Evolutionary conservation across 169 alveolate species (phyloP).

Genomic region (Theileria annulata): DNA sequence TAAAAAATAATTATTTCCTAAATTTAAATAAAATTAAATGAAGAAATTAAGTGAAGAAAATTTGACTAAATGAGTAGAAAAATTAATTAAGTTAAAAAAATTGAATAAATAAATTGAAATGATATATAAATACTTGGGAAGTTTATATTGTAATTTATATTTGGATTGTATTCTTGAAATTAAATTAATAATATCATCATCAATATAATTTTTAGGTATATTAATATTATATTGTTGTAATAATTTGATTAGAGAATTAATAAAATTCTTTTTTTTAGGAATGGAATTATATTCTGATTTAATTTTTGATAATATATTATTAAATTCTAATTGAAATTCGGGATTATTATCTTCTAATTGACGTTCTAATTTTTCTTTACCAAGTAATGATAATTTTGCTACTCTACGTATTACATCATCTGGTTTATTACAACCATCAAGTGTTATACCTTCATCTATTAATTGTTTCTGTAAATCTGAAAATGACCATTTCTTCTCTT

Average conservation of each 20-base stretch:
- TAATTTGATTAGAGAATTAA: slow-evolving; percentile 1
- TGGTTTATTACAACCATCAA: slow-evolving; percentile 62
- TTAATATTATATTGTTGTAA: neutral
- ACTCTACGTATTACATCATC: slow-evolving; percentile 60
- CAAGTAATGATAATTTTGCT: slow-evolving; percentile 48
- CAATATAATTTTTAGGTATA: slow-evolving; percentile 5
- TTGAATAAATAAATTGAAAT: too few species aligned
- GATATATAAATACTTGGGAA: too few species aligned
- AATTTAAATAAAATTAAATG: too few species aligned
- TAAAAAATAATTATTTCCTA: too few species aligned
- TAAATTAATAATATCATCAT: slow-evolving; percentile 27
- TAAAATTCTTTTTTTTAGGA: slow-evolving; percentile 6
- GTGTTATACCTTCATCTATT: slow-evolving; percentile 37
- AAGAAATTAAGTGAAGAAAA: too few species aligned
- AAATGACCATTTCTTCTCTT: slow-evolving; percentile 46
- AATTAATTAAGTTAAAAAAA: too few species aligned
- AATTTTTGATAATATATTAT: neutral
- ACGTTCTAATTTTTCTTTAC: slow-evolving; percentile 35
- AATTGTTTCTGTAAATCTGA: slow-evolving; percentile 33
- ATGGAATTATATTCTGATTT: slow-evolving; percentile 5
- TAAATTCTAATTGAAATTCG: slow-evolving; percentile 9
- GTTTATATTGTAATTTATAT: slow-evolving; percentile 14
- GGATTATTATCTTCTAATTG: slow-evolving; percentile 30
- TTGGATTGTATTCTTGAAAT: slow-evolving; percentile 24
- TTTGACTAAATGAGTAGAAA: too few species aligned